Base-by-base conservation (phyloP, 306 rosid genomes). In the Glycine soja region DNA sequence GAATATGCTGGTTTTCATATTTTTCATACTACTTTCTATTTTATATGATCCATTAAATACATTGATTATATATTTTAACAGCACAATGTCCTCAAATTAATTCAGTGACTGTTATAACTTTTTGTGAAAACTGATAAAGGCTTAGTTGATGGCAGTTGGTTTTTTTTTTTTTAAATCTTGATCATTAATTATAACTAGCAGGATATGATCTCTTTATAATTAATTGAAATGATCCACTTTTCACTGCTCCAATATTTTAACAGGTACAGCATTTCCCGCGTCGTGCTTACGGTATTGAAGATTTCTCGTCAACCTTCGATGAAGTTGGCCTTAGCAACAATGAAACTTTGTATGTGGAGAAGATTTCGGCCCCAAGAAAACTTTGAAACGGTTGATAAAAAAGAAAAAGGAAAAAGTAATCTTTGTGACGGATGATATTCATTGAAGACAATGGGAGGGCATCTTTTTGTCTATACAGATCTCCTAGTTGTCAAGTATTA, bases 251-350 rank as follows among this genome's bases (percentile, higher is more conserved):
- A 59, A 77, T 59, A 59, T 77, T 72, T 86, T 70, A 77, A 79
- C 90, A 95, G 98, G 93, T 83, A 19, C 86, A 84, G 82, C 86
- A 93, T 54, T 95, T 88, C 77, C 96, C 97, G 8, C 82, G 92
- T 51, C 79, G 82, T 10, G 89, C 90, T 76, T 93, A 78, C 69
- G 79, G 64, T 24, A 18, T 77, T 8, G 74, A 79, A 10, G 90
- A 91, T 72, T 56, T 87, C 74, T 81, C 77, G 2, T 88, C 67
- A 79, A 83, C 90, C 42, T 74, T 95, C 85, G 63, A 85, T 36
- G 96, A 91, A 82, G 83, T 89, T 19, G 97, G 94, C 85, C 88
- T 95, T 69, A 89, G 86, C 53, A 92, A 86, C 83, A 86, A 88
- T 61, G 99, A 93, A 80, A 93, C 96, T 32, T 82, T 95, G 76